Evolutionary conservation across 257 asterid species (phyloP).

Genomic region (Capsicum pubescens): DNA sequence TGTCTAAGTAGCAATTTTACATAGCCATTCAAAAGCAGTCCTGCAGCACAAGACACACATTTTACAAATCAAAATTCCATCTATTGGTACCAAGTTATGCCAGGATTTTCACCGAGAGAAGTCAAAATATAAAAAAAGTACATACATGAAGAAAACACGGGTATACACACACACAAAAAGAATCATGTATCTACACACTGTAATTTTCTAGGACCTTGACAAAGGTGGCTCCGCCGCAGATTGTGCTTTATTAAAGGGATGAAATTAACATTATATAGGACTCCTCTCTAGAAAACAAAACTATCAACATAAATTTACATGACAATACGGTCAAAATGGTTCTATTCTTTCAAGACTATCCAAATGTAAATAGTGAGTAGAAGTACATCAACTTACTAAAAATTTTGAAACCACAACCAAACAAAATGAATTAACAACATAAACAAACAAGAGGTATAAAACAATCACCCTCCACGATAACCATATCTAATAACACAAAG

Average conservation of each 20-base stretch:
- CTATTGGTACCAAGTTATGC: neutral
- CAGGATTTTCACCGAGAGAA: neutral
- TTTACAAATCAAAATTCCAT: constrained; percentile 8
- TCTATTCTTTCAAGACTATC: neutral
- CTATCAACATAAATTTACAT: neutral
- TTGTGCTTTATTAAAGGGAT: neutral
- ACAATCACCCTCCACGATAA: neutral
- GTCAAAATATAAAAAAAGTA: neutral
- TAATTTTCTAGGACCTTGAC: neutral
- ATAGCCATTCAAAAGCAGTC: constrained; percentile 9
- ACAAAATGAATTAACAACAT: neutral
- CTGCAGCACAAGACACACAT: neutral
- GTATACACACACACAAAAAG: neutral
- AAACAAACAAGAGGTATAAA: neutral
- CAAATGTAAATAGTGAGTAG: neutral
- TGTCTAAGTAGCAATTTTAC: neutral
- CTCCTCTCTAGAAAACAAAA: neutral
- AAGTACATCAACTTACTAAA: neutral
- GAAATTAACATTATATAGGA: neutral
- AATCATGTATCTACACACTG: neutral
- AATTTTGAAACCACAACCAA: neutral
- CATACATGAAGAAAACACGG: neutral
- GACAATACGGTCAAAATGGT: neutral
- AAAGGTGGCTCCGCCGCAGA: neutral
- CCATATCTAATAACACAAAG: neutral